A percentile compares a stretch with the other conserved stretches of the same genome.
These are phyloP conservation scores for Colletotrichum shisoi DNA, from an alignment of 2,329 filamentous ascomycete genomes.

Conservation along the genomic window DNA sequence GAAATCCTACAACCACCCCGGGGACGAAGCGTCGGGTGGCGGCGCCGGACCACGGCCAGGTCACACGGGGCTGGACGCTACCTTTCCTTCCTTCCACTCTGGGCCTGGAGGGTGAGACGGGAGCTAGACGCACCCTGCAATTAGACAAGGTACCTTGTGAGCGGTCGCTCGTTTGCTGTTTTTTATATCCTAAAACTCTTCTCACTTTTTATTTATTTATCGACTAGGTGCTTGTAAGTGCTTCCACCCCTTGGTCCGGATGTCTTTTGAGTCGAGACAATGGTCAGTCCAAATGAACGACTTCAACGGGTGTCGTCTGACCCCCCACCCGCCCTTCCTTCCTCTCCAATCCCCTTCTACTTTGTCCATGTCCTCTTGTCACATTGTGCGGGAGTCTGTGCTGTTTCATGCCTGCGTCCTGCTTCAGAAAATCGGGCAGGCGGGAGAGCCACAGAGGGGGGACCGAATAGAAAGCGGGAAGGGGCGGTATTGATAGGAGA, in stretches of 20 bases:
- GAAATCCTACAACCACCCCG: too few species aligned
- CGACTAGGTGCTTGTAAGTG: not conserved
- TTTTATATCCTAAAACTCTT: too few species aligned
- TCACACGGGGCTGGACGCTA: not conserved
- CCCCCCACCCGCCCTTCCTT: too few species aligned
- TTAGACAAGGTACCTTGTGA: too few species aligned
- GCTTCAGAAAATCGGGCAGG: not conserved
- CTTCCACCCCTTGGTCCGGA: not conserved
- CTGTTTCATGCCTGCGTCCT: constrained; percentile 18
- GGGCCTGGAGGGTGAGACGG: not conserved
- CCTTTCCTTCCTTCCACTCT: not conserved
- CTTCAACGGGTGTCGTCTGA: not conserved
- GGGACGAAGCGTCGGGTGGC: constrained; percentile 8
- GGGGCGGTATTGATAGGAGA: constrained; percentile 31
- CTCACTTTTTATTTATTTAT: not conserved
- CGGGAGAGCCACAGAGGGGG: constrained; percentile 3
- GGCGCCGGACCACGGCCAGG: constrained; percentile 6
- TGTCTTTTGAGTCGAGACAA: not conserved
- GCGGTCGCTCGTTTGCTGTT: not conserved
- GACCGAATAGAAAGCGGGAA: not conserved
- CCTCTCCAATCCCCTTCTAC: not conserved
- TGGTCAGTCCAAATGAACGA: not conserved
- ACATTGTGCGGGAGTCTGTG: constrained; percentile 31
- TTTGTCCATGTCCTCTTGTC: not conserved
- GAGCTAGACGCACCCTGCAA: not conserved